Evolutionary conservation across 495 filamentous ascomycete species (phyloP), one percentile per base, ranked within the genome.

Genomic region (Sporormia fimetaria): DNA sequence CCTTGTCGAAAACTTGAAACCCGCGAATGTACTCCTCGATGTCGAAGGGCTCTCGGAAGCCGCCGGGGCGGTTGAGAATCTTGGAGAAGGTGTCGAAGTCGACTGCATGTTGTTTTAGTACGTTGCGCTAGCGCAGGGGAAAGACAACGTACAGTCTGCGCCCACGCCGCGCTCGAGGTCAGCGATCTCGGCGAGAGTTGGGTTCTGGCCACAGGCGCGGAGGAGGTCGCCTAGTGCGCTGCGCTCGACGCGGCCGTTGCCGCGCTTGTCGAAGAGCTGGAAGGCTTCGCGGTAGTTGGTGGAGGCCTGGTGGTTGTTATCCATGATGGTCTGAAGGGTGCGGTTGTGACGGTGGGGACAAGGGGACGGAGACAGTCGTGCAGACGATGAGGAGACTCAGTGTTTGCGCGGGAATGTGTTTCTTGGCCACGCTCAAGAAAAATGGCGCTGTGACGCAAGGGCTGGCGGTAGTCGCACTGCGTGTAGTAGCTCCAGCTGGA

Each of bases 211-310:
- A 58, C 90, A 98, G 6, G 90, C 90, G 55, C 92, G 80, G 25
- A 98, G 76, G 23, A 98, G 75, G 57, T 98, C 92, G 21, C 90
- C 90, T 12, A 98, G 75, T 38, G 78, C 81, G 41, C 87, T 81
- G 60, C 84, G 71, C 7, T 80, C 61, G 52, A 96, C 90, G 44
- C 83, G 87, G 49, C 84, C 84, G 57, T 80, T 88, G 56, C 92
- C 90, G 56, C 90, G 87, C 74, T 94, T 94, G 69, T 98, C 90
- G 72, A 95, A 98, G 57, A 98, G 84, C 35, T 86, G 84, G 71
- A 98, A 98, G 47, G 90, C 90, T 80, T 98, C 90, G 72, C 95
- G 95, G 83, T 96, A 98, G 77, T 98, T 96, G 61, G 90, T 96
- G 39, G 83, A 87, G 67, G 88, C 85, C 87, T 94, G 49, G 20